Evolutionary conservation across 768 basidiomycete genomes (phyloP), one percentile per base, ranked within the genome.

Genomic region (Phanerochaete sordida): DNA sequence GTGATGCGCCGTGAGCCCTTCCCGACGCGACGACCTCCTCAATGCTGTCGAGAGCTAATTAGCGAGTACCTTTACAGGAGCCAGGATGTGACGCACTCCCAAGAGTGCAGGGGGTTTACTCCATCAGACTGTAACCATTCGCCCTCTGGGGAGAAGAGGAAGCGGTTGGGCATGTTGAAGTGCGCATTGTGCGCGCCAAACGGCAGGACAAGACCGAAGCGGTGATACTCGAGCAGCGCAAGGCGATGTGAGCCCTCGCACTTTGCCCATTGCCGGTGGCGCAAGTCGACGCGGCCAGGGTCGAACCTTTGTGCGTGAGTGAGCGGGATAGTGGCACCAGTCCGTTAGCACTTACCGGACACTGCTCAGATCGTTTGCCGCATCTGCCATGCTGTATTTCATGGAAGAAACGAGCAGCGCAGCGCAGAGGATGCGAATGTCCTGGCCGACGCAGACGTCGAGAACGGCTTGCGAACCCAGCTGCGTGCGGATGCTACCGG

Each of bases 51-150:
- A n/a, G n/a, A n/a, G n/a, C n/a, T n/a, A n/a, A n/a, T n/a, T n/a
- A n/a, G n/a, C n/a, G n/a, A n/a, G n/a, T n/a, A n/a, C n/a, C n/a
- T n/a, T n/a, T n/a, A n/a, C n/a, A n/a, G n/a, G n/a, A n/a, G n/a
- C n/a, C n/a, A n/a, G 24, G 9, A 26, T 2, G n/a, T 1, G 31
- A 52, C 62, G 66, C 63, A 80, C 79, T 81, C 76, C 81, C 82
- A 85, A 21, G 79, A 78, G 43, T 72, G 73, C 1, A 84, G 72
- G 0, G 84, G 82, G 43, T 77, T 80, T 2, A 76, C 72, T 27
- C 67, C 71, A 37, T 76, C 75, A 16, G 68, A 64, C 52, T 71
- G 71, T 24, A 82, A 62, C 82, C 81, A 84, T 51, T 72, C 66
- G 13, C 83, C 81, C 51, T 74, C 60, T 6, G 76, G 63, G 2